Evolutionary conservation across 768 basidiomycete genomes (phyloP).

Genomic region (Polyporus arcularius): DNA sequence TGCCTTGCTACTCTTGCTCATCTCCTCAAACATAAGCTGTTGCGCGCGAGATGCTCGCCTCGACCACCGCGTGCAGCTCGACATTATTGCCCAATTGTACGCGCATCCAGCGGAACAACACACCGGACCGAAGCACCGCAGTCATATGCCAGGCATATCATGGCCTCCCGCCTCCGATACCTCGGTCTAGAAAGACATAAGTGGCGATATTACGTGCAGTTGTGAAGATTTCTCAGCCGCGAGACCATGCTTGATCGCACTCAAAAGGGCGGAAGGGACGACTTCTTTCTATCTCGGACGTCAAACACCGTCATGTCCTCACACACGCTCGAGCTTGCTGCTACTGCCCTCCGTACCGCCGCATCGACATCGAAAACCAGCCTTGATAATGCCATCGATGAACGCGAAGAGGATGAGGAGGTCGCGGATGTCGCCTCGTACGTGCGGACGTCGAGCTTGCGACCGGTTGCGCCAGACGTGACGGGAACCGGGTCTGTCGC

Average conservation of each 20-base stretch:
- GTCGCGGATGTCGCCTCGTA: neutral
- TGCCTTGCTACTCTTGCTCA: too few species aligned
- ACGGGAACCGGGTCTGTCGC: conserved; percentile 12
- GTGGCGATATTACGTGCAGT: neutral
- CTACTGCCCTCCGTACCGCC: neutral
- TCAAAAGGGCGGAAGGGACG: too few species aligned
- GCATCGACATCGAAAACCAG: neutral
- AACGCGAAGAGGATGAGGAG: conserved; percentile 2
- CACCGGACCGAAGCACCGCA: neutral
- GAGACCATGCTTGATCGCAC: neutral
- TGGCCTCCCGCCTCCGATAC: neutral
- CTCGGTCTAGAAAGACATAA: neutral
- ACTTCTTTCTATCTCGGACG: neutral
- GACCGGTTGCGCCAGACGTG: neutral
- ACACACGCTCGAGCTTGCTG: neutral
- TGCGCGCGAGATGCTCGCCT: too few species aligned
- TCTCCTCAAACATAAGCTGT: too few species aligned
- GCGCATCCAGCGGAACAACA: too few species aligned
- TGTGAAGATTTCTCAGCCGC: neutral
- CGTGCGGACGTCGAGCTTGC: neutral
- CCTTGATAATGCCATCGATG: neutral
- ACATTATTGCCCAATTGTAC: too few species aligned
- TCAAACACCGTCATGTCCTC: neutral
- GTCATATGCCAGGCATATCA: neutral
- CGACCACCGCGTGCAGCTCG: too few species aligned